Conservation (phyloP, 257 asterid genomes). For the Petrea volubilis region DNA sequence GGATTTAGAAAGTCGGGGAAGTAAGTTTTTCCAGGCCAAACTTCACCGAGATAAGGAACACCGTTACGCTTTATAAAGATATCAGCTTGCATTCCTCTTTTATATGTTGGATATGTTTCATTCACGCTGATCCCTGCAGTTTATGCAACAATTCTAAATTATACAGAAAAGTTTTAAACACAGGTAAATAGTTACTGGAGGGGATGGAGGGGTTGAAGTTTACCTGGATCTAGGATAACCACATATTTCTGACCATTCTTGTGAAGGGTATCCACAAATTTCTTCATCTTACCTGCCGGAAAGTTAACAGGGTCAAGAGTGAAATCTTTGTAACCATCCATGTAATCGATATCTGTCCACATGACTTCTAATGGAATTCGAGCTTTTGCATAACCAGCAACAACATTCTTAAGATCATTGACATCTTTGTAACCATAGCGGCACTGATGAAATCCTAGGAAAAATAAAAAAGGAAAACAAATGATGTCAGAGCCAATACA, state of each 20-base stretch:
- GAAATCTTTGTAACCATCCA: slow-evolving; percentile 91
- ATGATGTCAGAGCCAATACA: neutral
- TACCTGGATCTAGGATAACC: slow-evolving; percentile 90
- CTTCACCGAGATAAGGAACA: slow-evolving; percentile 67
- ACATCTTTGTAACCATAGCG: slow-evolving; percentile 73
- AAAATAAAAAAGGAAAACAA: neutral
- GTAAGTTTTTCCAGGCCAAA: slow-evolving; percentile 86
- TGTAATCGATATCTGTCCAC: slow-evolving; percentile 96
- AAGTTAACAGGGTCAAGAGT: slow-evolving; percentile 82
- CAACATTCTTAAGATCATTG: slow-evolving; percentile 68
- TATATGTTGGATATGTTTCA: slow-evolving; percentile 61
- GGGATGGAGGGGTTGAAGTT: neutral
- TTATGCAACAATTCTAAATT: neutral
- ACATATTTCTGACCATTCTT: slow-evolving; percentile 69
- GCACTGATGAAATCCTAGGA: slow-evolving; percentile 92
- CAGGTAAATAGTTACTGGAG: neutral
- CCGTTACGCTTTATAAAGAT: slow-evolving; percentile 73
- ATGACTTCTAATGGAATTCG: slow-evolving; percentile 82
- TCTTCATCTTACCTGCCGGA: slow-evolving; percentile 55
- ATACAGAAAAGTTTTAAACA: neutral
- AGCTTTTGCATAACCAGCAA: slow-evolving; percentile 68
- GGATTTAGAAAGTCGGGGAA: slow-evolving; percentile 87
- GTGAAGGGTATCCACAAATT: slow-evolving; percentile 60
- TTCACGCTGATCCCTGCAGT: slow-evolving; percentile 65
- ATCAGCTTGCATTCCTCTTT: slow-evolving; percentile 68